Evolutionary conservation across 805 yeast species (phyloP).

Genomic region (Saccharomycodes ludwigii): DNA sequence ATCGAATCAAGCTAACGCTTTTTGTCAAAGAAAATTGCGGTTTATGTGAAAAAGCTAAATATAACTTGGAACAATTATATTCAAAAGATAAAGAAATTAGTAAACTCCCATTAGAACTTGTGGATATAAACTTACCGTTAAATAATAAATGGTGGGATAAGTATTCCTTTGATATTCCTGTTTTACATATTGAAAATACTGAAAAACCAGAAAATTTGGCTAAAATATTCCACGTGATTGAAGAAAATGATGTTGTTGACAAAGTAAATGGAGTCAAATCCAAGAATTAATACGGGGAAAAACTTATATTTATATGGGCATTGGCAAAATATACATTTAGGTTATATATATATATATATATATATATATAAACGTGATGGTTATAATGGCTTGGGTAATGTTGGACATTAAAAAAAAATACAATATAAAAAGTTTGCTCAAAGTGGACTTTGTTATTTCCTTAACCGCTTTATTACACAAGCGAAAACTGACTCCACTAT

Average conservation of each 20-base stretch:
- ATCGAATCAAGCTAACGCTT: constrained; percentile 32
- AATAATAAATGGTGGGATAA: constrained; percentile 57
- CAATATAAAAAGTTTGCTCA: no score
- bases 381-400: no score
- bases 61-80: constrained; percentile 31
- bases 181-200: constrained; percentile 48
- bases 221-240: constrained; percentile 58
- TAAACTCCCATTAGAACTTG: constrained; percentile 21
- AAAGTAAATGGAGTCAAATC: no score
- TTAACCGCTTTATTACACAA: no score
- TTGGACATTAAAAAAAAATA: no score
- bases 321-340: no score
- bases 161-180: constrained; percentile 73
- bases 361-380: background rate
- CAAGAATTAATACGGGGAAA: no score
- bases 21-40: constrained; percentile 62
- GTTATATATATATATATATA: background rate
- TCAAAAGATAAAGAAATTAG: constrained; percentile 12
- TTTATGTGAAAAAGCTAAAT: constrained; percentile 54
- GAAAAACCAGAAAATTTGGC: constrained; percentile 31
- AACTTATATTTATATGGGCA: no score
- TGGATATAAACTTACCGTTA: constrained; percentile 49
- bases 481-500: no score
- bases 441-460: no score
- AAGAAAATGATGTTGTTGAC: constrained; percentile 39